phyloP scores from a whole-genome alignment of 1,139 yeast genomes.

The Cylindricascospora bacillispora region DNA sequence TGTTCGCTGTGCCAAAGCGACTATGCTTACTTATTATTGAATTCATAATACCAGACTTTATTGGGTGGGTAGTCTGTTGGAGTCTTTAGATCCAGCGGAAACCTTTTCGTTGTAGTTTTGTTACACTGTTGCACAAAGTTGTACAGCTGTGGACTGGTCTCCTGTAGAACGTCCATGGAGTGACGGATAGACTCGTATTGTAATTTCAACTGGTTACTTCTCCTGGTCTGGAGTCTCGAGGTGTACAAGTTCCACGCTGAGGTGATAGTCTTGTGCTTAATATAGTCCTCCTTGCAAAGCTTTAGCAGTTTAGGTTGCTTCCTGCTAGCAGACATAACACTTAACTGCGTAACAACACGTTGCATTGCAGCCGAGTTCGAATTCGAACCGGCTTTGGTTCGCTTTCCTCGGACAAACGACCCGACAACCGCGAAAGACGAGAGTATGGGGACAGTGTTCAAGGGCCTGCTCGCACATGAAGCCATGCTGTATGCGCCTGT shows the following conservation, averaged over 20 bases:
- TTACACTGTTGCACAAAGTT: slow-evolving; percentile 4
- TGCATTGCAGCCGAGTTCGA: slow-evolving; percentile 43
- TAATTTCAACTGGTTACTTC: slow-evolving; percentile 36
- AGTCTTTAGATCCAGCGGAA: slow-evolving; percentile 68
- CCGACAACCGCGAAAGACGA: background rate
- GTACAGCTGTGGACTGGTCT: slow-evolving; percentile 27
- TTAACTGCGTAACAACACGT: slow-evolving; percentile 58
- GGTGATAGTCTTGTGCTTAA: slow-evolving; percentile 73
- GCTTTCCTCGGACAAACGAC: slow-evolving; percentile 31
- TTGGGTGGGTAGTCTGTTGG: slow-evolving; percentile 92
- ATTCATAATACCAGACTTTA: slow-evolving; percentile 67
- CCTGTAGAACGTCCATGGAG: slow-evolving; percentile 65
- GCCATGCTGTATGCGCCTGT: background rate
- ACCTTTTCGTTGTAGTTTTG: slow-evolving; percentile 29
- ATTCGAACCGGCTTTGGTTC: slow-evolving; percentile 31
- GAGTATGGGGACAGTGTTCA: background rate
- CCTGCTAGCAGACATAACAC: slow-evolving; percentile 75
- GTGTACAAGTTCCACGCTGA: slow-evolving; percentile 69
- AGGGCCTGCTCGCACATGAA: background rate
- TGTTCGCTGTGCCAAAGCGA: too few species aligned
- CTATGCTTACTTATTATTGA: too few species aligned
- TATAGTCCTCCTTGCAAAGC: slow-evolving; percentile 65
- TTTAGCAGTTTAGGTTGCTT: slow-evolving; percentile 77
- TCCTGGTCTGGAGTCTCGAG: slow-evolving; percentile 35
- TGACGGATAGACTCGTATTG: slow-evolving; percentile 57